Conservation (phyloP, 2,329 filamentous ascomycete genomes). For the Nemania sp. region DNA sequence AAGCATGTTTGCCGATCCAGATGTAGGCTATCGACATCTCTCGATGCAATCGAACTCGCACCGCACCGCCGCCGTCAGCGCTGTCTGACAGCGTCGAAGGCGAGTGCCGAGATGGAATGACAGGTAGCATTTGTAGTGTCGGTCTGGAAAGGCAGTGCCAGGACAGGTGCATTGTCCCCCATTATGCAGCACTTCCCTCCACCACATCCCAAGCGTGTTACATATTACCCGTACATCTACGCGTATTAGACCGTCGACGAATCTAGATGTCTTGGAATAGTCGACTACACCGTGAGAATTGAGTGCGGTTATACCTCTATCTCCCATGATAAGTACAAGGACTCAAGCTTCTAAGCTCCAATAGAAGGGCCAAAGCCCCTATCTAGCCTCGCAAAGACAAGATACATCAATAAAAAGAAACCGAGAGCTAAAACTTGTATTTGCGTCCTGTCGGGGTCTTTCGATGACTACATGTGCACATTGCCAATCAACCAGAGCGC, state of each 20-base stretch:
- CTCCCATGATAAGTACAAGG: neutral
- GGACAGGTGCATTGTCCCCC: constrained; percentile 1
- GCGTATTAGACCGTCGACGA: neutral
- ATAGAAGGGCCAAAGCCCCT: neutral
- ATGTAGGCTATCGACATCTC: constrained; percentile 8
- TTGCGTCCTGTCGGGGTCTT: neutral
- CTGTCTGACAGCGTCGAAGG: constrained; percentile 25
- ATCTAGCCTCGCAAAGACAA: neutral
- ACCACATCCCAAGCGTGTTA: neutral
- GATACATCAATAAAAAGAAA: neutral
- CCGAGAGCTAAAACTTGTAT: neutral
- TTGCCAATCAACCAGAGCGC: neutral
- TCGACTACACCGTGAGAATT: neutral
- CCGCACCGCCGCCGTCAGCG: constrained; percentile 18
- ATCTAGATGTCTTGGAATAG: neutral
- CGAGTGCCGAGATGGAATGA: constrained; percentile 23
- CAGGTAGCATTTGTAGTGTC: constrained; percentile 3
- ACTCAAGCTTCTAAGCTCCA: neutral
- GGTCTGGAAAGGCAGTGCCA: constrained; percentile 15
- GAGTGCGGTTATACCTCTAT: neutral
- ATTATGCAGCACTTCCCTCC: constrained; percentile 4
- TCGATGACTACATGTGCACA: neutral
- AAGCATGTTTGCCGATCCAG: constrained; percentile 4
- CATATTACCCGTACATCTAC: neutral
- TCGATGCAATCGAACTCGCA: constrained; percentile 17